Percentiles rank a stretch among this genome's conserved stretches.
Conservation (phyloP, 2,329 filamentous ascomycete species). For the Sporothrix phasma region DNA sequence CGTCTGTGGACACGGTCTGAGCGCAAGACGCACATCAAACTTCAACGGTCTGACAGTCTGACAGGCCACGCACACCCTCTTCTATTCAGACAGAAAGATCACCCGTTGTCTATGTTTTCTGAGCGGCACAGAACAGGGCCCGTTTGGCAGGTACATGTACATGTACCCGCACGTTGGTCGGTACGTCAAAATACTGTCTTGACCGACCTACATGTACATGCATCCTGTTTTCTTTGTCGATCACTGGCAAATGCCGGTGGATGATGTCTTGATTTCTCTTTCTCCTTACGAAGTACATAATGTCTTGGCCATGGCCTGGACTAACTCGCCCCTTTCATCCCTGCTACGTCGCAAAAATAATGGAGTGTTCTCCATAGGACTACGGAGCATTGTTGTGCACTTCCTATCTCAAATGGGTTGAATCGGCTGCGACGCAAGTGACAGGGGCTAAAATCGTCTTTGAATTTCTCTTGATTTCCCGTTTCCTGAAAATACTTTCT, state of each 20-base stretch:
- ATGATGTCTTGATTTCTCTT: neutral
- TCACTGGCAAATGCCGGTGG: neutral
- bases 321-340: neutral
- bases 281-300: neutral
- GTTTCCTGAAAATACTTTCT: neutral
- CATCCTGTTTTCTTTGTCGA: neutral
- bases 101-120: too few relatives aligned
- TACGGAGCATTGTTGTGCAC: too few relatives aligned
- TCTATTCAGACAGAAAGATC: too few relatives aligned
- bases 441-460: neutral
- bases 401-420: neutral
- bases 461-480: neutral
- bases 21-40: neutral
- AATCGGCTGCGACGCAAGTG: neutral
- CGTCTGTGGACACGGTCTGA: neutral
- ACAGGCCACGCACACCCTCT: neutral
- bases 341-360: neutral
- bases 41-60: slow-evolving; percentile 2
- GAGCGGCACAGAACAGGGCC: too few relatives aligned
- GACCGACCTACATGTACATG: too few relatives aligned
- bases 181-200: too few relatives aligned
- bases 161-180: neutral
- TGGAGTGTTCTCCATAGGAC: neutral
- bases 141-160: too few relatives aligned
- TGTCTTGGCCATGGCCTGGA: neutral